Evolutionary conservation across 768 basidiomycete genomes (phyloP).

Genomic region (Suillus alpinus): DNA sequence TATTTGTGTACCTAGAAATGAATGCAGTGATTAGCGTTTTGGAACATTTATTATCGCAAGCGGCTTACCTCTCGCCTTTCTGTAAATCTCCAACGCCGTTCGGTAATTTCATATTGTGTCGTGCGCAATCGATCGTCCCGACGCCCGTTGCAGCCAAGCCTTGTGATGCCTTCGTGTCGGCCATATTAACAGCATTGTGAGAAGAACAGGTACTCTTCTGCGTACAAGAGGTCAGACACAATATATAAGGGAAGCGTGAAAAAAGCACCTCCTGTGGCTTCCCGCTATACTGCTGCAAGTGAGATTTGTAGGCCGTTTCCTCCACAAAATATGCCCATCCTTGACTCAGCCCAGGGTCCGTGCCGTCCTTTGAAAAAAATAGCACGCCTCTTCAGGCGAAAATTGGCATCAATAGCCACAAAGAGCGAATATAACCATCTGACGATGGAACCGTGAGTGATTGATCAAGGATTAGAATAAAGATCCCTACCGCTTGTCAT

Average conservation of each 20-base stretch:
- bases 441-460: not conserved
- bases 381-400: constrained; percentile 26
- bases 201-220: constrained; percentile 6
- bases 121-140: constrained; percentile 25
- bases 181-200: constrained; percentile 1
- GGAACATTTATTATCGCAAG: not conserved
- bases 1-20: not conserved
- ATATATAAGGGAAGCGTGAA: not conserved
- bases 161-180: not conserved
- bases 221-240: not conserved
- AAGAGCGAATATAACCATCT: constrained; percentile 29
- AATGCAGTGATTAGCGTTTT: not conserved
- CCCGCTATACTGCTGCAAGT: constrained; percentile 8
- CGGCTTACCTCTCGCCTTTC: not conserved
- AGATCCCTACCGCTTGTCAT: not conserved
- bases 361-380: constrained; percentile 22
- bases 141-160: constrained; percentile 27
- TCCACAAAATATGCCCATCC: constrained; percentile 29
- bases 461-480: not conserved
- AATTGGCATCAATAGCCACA: constrained; percentile 32
- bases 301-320: constrained; percentile 13
- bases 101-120: constrained; percentile 11
- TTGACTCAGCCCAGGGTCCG: constrained; percentile 25
- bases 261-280: constrained; percentile 1
- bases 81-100: not conserved